Conservation (phyloP, 192 early-diverging fungal species). For the Coemansia sp. region DNA sequence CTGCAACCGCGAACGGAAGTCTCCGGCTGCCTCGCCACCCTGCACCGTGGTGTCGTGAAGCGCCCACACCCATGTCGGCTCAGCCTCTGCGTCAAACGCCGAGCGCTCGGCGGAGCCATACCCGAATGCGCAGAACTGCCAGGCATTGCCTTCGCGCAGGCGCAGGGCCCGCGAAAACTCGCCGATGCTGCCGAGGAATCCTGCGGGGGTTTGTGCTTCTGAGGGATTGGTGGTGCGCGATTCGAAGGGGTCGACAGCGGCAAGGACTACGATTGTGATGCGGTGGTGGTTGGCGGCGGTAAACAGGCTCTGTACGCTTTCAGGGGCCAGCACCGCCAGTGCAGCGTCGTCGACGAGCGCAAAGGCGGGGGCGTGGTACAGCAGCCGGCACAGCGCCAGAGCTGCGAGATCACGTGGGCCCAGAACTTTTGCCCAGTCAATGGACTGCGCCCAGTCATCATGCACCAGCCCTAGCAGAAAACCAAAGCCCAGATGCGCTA, state of each 20-base stretch:
- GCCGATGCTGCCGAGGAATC: slow-evolving; percentile 15
- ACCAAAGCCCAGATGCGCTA: slow-evolving; percentile 34
- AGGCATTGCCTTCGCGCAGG: slow-evolving; percentile 8
- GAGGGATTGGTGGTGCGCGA: neutral
- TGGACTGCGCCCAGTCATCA: slow-evolving; percentile 38
- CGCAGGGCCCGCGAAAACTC: slow-evolving; percentile 41
- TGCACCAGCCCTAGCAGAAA: slow-evolving; percentile 22
- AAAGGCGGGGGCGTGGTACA: slow-evolving; percentile 40
- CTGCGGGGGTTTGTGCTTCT: neutral
- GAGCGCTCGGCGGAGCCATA: slow-evolving; percentile 18
- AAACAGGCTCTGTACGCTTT: slow-evolving; percentile 28
- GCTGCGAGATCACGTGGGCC: slow-evolving; percentile 26
- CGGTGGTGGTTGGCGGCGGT: slow-evolving; percentile 27
- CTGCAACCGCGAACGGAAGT: slow-evolving; percentile 5
- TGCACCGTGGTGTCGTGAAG: neutral
- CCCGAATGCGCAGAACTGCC: slow-evolving; percentile 34
- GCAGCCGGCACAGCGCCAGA: slow-evolving; percentile 29
- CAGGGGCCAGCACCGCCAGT: slow-evolving; percentile 11
- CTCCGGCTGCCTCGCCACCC: slow-evolving; percentile 6
- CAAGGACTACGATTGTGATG: slow-evolving; percentile 28
- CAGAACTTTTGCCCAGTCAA: slow-evolving; percentile 43
- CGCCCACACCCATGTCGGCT: slow-evolving; percentile 24
- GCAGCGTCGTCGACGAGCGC: slow-evolving; percentile 35
- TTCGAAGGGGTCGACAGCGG: slow-evolving; percentile 25
- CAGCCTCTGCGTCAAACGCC: slow-evolving; percentile 22